Conservation (phyloP, 169 alveolate species). For the Eimeria acervulina region DNA sequence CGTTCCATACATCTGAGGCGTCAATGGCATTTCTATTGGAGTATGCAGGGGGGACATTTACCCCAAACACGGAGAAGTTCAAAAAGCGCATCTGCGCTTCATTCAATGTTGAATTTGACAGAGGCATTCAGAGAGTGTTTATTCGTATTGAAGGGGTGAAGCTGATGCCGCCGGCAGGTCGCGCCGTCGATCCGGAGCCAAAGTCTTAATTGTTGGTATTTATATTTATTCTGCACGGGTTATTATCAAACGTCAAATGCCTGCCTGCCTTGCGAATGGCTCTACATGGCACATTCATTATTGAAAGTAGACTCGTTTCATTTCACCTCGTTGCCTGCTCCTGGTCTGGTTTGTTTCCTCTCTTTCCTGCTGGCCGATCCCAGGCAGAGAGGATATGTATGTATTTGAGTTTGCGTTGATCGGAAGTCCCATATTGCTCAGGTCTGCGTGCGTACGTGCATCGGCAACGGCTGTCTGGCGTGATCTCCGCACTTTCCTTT, state of each 20-base stretch:
- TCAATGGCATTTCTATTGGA: slow-evolving; percentile 34
- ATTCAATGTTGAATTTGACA: slow-evolving; percentile 57
- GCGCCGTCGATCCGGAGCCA: slow-evolving; percentile 40
- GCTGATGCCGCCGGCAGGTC: slow-evolving; percentile 63
- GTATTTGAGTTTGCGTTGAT: slow-evolving; percentile 16
- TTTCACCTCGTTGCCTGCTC: no score
- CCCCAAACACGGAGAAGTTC: slow-evolving; percentile 70
- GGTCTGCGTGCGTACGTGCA: slow-evolving; percentile 18
- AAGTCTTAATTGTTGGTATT: background rate
- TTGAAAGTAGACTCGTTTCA: no score
- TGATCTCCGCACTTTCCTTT: background rate
- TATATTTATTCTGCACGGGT: background rate
- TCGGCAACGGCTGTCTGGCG: slow-evolving; percentile 1
- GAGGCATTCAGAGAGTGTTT: slow-evolving; percentile 79
- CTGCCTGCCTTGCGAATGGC: background rate
- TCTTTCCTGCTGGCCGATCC: background rate
- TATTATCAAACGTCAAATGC: background rate
- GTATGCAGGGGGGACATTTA: slow-evolving; percentile 76
- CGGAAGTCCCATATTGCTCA: slow-evolving; percentile 25
- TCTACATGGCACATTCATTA: no score
- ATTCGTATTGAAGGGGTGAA: slow-evolving; percentile 75
- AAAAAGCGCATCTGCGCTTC: slow-evolving; percentile 78
- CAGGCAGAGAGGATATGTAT: background rate
- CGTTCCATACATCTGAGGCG: slow-evolving; percentile 55
- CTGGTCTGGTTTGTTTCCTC: no score